Base-by-base conservation (phyloP, 139 green algal species). In the Auxenochlorella pyrenoidosa region DNA sequence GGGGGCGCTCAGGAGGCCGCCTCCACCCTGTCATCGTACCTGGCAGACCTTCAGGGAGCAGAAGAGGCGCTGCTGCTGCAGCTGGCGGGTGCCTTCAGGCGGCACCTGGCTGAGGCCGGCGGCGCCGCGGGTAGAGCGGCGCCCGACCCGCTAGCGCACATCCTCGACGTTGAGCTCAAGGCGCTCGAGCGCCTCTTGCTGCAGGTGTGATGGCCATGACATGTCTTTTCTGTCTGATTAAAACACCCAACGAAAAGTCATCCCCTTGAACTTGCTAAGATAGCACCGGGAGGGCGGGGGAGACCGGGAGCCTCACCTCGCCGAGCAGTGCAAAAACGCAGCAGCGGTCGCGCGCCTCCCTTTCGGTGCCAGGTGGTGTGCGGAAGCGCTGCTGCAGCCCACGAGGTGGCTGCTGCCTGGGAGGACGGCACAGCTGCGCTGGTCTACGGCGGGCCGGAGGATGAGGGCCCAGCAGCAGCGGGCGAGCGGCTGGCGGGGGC, bases 41-140 rank as follows among this genome's bases (percentile, higher is more conserved):
- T 84, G 36, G 5, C 18, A 22, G 79, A 84, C n/a, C 79, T 84
- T 38, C 28, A 3, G 1, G 28, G 41, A 6, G 60, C 58, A 8
- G 59, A 36, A 51, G 36, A 75, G 3, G 10, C 22, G 2, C n/a
- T 84, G 10, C 79, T 84, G 79, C 59, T 84, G 58, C 79, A 84
- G 59, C 79, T 84, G 79, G 79, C 79, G 13, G 4, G 58, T 18
- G 54, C 38, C 34, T 84, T 84, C 79, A 51, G n/a, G 16, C 54
- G 24, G 36, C 36, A 75, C 40, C 36, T 63, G 22, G 38, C 34
- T 30, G 36, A 28, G 4, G 79, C 59, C n/a, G n/a, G n/a, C n/a
- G n/a, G n/a, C n/a, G n/a, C n/a, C 4, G 58, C 70, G 22, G 41
- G 3, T 41, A 38, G 58, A 38, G 59, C n/a, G 28, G 58, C n/a